Conservation (phyloP, 1,284 basidiomycete genomes). For the Malassezia obtusa region DNA sequence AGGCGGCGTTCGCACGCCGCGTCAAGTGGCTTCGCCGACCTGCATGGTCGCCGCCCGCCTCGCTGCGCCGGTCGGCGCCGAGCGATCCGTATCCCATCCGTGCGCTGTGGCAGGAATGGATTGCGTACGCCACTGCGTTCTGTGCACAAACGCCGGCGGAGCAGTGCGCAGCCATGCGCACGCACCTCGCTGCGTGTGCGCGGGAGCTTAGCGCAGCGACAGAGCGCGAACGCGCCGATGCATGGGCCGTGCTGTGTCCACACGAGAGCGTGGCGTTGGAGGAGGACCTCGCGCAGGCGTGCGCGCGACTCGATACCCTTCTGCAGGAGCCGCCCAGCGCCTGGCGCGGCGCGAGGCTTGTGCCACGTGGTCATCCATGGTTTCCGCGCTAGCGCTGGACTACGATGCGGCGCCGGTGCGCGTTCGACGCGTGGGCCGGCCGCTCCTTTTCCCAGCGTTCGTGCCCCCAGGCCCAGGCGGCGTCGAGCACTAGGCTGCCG, state of each 20-base stretch:
- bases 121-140: background rate
- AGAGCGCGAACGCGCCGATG: background rate
- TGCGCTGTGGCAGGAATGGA: conserved; percentile 6
- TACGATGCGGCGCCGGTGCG: conserved; percentile 2
- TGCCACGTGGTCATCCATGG: background rate
- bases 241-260: background rate
- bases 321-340: background rate
- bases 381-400: conserved; percentile 14
- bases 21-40: conserved; percentile 11
- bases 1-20: conserved; percentile 4
- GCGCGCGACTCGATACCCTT: background rate
- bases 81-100: background rate
- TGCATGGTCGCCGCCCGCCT: conserved; percentile 2
- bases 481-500: conserved; percentile 70
- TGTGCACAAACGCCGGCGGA: background rate
- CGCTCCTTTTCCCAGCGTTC: conserved; percentile 35
- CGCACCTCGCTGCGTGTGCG: background rate
- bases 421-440: background rate
- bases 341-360: background rate
- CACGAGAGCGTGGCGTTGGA: background rate
- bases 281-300: background rate
- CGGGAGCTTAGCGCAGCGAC: background rate
- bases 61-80: background rate
- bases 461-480: conserved; percentile 58
- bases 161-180: background rate